These are phyloP conservation scores for Ceratocystis destructans DNA, from an alignment of 2,329 filamentous ascomycete species.

Conservation along the genomic window DNA sequence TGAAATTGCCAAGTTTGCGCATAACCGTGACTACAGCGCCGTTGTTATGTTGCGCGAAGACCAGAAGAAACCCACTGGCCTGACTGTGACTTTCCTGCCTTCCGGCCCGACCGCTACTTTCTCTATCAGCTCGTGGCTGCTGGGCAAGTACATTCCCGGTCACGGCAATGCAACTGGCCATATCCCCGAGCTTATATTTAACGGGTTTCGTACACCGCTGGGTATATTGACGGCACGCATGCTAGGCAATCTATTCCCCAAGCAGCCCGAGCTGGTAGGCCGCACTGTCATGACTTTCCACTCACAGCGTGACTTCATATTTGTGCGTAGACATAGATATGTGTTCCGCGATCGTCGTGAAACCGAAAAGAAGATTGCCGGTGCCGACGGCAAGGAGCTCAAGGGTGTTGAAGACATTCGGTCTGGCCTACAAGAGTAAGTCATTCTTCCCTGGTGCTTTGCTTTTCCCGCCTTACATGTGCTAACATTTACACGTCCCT, in stretches of 20 bases:
- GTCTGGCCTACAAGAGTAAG: conserved; percentile 67
- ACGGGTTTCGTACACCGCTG: conserved; percentile 88
- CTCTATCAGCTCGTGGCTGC: conserved; percentile 76
- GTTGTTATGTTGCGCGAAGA: conserved; percentile 81
- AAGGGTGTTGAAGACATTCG: conserved; percentile 75
- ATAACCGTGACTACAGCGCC: conserved; percentile 69
- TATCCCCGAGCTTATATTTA: conserved; percentile 78
- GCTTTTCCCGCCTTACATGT: not conserved
- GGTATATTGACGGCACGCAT: conserved; percentile 77
- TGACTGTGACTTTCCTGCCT: conserved; percentile 76
- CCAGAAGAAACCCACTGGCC: conserved; percentile 64
- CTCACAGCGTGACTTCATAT: conserved; percentile 94
- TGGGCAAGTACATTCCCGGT: conserved; percentile 73
- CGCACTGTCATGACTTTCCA: conserved; percentile 84
- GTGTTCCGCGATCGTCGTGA: conserved; percentile 78
- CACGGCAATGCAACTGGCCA: conserved; percentile 82
- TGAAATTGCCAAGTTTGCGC: conserved; percentile 77
- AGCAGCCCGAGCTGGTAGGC: conserved; percentile 68
- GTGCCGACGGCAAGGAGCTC: conserved; percentile 67
- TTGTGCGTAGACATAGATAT: conserved; percentile 79
- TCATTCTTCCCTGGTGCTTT: not conserved
- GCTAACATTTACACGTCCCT: not conserved
- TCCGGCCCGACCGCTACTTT: conserved; percentile 87
- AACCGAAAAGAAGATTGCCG: conserved; percentile 76
- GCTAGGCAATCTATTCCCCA: conserved; percentile 50